Percentiles rank a stretch among this genome's conserved stretches.
phyloP scores from a whole-genome alignment of 768 basidiomycete genomes.

The Kwoniella sp. region DNA sequence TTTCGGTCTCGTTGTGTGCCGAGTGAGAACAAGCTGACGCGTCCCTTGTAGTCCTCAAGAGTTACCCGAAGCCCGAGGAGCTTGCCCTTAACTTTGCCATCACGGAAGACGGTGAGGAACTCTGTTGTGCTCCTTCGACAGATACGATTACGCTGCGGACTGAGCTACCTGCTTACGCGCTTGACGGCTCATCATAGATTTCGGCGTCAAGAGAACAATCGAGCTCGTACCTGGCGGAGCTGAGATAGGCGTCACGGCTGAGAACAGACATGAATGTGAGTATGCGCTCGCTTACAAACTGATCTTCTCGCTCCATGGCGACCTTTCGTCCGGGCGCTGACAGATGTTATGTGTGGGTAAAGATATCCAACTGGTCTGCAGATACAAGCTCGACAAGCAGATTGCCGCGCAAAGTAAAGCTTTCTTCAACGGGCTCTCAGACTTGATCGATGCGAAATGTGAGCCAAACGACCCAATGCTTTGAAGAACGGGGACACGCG shows the following conservation, averaged over 20 bases:
- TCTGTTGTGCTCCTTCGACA: constrained; percentile 12
- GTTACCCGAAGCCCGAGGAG: constrained; percentile 83
- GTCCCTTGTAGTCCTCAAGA: constrained; percentile 70
- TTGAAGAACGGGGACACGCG: neutral
- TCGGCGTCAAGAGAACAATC: constrained; percentile 73
- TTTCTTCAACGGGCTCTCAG: constrained; percentile 86
- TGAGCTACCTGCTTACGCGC: neutral
- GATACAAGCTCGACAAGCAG: constrained; percentile 84
- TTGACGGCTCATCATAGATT: no score
- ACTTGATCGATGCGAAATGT: constrained; percentile 85
- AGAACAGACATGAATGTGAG: constrained; percentile 71
- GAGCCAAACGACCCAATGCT: constrained; percentile 66
- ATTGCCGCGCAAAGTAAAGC: constrained; percentile 70
- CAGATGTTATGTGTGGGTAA: neutral
- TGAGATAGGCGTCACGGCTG: constrained; percentile 79
- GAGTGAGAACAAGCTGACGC: constrained; percentile 1
- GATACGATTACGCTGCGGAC: no score
- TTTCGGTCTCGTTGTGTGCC: neutral
- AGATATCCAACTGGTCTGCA: constrained; percentile 82
- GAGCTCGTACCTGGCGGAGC: constrained; percentile 81
- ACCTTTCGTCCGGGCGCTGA: constrained; percentile 5
- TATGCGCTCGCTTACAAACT: neutral
- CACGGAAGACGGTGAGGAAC: constrained; percentile 78
- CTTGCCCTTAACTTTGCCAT: constrained; percentile 87
- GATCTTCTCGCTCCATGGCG: neutral